phyloP scores from a whole-genome alignment of 1,284 basidiomycete species.

The Sanghuangporus baumii region DNA sequence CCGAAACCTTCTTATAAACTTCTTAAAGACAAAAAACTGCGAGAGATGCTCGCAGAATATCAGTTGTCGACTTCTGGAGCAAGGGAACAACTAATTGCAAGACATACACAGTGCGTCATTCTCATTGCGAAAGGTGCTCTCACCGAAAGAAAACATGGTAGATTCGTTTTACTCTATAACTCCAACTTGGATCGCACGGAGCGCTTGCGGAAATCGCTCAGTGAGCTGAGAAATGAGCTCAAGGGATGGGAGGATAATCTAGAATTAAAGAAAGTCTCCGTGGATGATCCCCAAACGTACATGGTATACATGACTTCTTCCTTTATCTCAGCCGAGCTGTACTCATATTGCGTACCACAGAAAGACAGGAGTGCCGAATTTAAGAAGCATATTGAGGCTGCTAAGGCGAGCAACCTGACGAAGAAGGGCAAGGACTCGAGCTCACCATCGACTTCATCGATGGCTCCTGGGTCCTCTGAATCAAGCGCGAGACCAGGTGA shows the following conservation, averaged over 20 bases:
- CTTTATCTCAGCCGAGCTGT: background rate
- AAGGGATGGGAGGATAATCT: conserved; percentile 52
- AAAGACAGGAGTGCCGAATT: conserved; percentile 12
- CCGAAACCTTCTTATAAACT: conserved; percentile 63
- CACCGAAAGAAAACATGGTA: conserved; percentile 23
- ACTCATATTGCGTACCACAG: background rate
- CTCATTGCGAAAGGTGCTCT: background rate
- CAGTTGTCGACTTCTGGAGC: conserved; percentile 49
- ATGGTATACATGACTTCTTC: conserved; percentile 32
- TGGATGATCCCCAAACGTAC: conserved; percentile 41
- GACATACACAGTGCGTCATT: conserved; percentile 51
- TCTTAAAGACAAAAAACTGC: conserved; percentile 56
- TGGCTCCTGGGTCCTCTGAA: background rate
- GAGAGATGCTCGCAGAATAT: conserved; percentile 49
- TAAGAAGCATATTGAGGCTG: conserved; percentile 13
- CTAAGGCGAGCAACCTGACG: background rate
- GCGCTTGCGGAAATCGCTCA: conserved; percentile 38
- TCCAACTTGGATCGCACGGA: conserved; percentile 60
- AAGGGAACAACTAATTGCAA: conserved; percentile 41
- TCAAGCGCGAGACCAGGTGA: background rate
- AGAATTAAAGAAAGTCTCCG: conserved; percentile 34
- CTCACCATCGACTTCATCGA: too few species aligned
- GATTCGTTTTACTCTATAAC: conserved; percentile 66
- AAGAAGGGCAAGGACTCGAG: background rate
- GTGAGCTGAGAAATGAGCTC: conserved; percentile 47